Evolutionary conservation across 164 flowering plant genomes (phyloP).

Genomic region (Berberis thunbergii): DNA sequence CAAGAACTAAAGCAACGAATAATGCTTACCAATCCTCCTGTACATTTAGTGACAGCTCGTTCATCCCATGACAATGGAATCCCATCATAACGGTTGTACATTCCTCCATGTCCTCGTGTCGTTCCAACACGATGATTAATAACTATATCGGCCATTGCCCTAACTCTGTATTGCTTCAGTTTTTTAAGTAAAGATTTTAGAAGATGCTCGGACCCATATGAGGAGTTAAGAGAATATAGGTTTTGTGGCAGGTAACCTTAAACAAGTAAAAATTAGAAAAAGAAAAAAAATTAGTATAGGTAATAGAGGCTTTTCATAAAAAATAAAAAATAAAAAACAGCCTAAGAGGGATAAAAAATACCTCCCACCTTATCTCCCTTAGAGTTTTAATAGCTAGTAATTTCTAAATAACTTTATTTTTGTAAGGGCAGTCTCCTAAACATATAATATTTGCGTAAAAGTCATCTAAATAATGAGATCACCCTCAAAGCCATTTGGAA

Average conservation of each 20-base stretch:
- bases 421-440: too few relatives aligned
- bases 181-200: constrained; percentile 59
- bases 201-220: constrained; percentile 73
- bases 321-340: neutral
- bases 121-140: constrained; percentile 96
- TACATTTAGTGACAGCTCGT: constrained; percentile 77
- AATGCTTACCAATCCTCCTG: constrained; percentile 78
- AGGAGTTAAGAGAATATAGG: constrained; percentile 71
- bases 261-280: constrained; percentile 1
- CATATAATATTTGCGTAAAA: too few relatives aligned
- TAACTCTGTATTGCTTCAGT: constrained; percentile 62
- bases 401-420: too few relatives aligned
- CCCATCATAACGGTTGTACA: constrained; percentile 87
- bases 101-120: constrained; percentile 74
- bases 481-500: too few relatives aligned
- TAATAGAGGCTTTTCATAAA: neutral
- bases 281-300: constrained; percentile 2
- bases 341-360: too few relatives aligned
- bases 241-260: constrained; percentile 88
- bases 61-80: constrained; percentile 86
- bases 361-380: too few relatives aligned
- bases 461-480: too few relatives aligned
- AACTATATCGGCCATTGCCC: constrained; percentile 95
- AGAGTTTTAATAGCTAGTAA: too few relatives aligned
- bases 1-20: neutral